Evolutionary conservation across 2,329 filamentous ascomycete genomes (phyloP).

Genomic region (Aspergillus flavus): DNA sequence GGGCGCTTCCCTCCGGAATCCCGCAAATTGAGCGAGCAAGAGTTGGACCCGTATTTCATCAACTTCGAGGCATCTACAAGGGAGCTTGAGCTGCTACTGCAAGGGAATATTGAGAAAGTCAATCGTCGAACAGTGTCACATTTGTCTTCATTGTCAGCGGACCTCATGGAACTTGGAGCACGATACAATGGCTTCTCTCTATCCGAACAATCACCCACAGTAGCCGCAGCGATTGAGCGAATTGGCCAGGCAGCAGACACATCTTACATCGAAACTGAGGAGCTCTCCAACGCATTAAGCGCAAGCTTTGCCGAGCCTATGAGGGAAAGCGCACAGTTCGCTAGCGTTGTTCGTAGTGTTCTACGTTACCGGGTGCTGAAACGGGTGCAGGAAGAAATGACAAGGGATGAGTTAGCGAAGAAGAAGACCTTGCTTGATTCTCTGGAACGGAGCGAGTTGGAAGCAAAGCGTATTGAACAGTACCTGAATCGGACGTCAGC

Average conservation of each 20-base stretch:
- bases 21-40: conserved; percentile 77
- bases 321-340: conserved; percentile 96
- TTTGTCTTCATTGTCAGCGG: conserved; percentile 77
- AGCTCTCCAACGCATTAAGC: conserved; percentile 82
- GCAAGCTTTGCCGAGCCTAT: conserved; percentile 96
- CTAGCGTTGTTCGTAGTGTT: conserved; percentile 86
- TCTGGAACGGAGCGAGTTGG: conserved; percentile 88
- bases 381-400: conserved; percentile 96
- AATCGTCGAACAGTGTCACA: conserved; percentile 88
- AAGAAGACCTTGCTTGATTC: conserved; percentile 81
- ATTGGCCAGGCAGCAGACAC: conserved; percentile 93
- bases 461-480: conserved; percentile 90
- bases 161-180: conserved; percentile 91
- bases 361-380: conserved; percentile 89
- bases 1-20: conserved; percentile 81
- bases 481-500: conserved; percentile 70
- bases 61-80: conserved; percentile 90
- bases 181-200: conserved; percentile 95
- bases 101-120: conserved; percentile 94
- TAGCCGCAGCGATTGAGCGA: conserved; percentile 90
- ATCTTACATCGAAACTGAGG: conserved; percentile 93
- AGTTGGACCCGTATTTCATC: conserved; percentile 94
- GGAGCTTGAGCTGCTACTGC: conserved; percentile 83
- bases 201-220: conserved; percentile 84
- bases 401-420: conserved; percentile 86